These are phyloP conservation scores for Globisporangium megalacanthum DNA, from an alignment of 352 stramenopile genomes.

Conservation along the genomic window DNA sequence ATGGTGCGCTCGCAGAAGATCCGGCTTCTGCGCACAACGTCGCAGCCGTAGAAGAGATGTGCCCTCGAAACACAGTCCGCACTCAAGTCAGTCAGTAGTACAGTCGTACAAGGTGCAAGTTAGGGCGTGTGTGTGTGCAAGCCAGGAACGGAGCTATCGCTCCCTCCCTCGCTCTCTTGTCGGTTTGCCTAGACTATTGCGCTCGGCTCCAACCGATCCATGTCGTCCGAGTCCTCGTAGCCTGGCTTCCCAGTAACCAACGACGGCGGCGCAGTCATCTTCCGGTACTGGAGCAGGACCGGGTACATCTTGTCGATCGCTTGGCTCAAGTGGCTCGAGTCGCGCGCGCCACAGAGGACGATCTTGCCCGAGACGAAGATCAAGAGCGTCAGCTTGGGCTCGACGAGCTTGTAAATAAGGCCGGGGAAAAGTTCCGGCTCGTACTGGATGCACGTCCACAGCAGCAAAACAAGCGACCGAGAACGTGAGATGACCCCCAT, in stretches of 20 bases:
- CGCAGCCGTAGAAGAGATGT: slow-evolving; percentile 12
- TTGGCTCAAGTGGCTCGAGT: slow-evolving; percentile 39
- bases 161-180: background rate
- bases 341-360: slow-evolving; percentile 91
- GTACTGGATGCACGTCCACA: slow-evolving; percentile 54
- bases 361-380: slow-evolving; percentile 99
- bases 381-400: slow-evolving; percentile 97
- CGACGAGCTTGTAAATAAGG: slow-evolving; percentile 97
- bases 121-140: background rate
- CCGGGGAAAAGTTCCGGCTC: slow-evolving; percentile 99
- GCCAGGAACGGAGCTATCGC: background rate
- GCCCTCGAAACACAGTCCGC: no score
- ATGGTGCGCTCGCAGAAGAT: slow-evolving; percentile 68
- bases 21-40: slow-evolving; percentile 38
- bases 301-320: slow-evolving; percentile 54
- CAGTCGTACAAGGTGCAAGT: no score
- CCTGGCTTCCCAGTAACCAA: slow-evolving; percentile 63
- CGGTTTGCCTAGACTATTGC: slow-evolving; percentile 35
- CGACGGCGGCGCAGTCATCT: slow-evolving; percentile 70
- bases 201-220: slow-evolving; percentile 57
- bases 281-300: slow-evolving; percentile 50
- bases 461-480: background rate
- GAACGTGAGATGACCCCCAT: background rate
- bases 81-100: background rate
- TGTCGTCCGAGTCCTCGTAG: slow-evolving; percentile 60